Evolutionary conservation across 108 stramenopile genomes (phyloP).

Genomic region (Cyclotella atomus): DNA sequence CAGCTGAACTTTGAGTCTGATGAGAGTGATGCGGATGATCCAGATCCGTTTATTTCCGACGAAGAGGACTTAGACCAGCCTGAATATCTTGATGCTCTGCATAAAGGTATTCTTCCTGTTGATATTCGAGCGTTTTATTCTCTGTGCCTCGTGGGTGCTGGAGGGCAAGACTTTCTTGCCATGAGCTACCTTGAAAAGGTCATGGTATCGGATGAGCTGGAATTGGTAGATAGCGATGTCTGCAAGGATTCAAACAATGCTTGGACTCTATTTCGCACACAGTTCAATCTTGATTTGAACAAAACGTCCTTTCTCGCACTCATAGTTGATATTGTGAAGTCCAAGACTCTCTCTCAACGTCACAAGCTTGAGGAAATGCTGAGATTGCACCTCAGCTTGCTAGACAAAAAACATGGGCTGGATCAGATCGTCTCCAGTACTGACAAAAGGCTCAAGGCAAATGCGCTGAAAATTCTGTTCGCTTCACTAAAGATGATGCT

Average conservation of each 20-base stretch:
- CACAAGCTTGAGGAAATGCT: constrained; percentile 11
- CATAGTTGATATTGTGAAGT: constrained; percentile 61
- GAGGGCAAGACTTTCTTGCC: constrained; percentile 70
- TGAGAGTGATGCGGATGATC: constrained; percentile 51
- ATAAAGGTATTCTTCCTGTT: constrained; percentile 67
- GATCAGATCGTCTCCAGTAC: constrained; percentile 26
- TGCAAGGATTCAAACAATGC: constrained; percentile 21
- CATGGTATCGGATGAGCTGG: constrained; percentile 39
- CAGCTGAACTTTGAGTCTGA: constrained; percentile 35
- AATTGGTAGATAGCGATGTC: constrained; percentile 15
- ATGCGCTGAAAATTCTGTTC: constrained; percentile 29
- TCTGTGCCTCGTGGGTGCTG: constrained; percentile 65
- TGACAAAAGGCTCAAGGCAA: constrained; percentile 1
- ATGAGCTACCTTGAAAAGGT: constrained; percentile 63
- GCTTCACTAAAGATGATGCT: constrained; percentile 20
- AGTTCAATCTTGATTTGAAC: constrained; percentile 54
- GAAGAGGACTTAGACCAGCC: constrained; percentile 62
- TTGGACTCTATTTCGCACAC: constrained; percentile 58
- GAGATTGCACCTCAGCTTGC: constrained; percentile 16
- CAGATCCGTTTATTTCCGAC: constrained; percentile 53
- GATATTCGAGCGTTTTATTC: constrained; percentile 67
- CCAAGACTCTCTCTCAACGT: constrained; percentile 29
- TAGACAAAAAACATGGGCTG: constrained; percentile 34
- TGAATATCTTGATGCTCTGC: constrained; percentile 48
- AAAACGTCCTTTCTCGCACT: constrained; percentile 60